Conservation (phyloP, 352 stramenopile genomes). For the Globisporangium irregulare region DNA sequence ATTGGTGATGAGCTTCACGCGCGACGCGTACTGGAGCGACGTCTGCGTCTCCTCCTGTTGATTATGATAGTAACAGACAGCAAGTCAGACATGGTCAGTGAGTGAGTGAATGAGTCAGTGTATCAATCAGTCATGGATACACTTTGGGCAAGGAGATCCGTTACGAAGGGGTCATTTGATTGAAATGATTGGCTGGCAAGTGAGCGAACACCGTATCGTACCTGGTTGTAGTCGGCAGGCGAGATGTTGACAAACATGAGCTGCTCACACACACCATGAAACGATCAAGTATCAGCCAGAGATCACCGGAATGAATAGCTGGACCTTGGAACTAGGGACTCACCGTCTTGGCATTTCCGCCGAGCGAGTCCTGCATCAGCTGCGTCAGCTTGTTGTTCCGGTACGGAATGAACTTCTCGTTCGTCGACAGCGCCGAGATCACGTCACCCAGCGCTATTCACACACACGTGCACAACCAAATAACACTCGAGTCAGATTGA, state of each 20-base stretch:
- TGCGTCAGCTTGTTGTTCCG: constrained; percentile 94
- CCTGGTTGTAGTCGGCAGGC: constrained; percentile 87
- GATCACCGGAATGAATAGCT: background rate
- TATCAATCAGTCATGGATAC: constrained; percentile 6
- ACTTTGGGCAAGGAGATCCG: background rate
- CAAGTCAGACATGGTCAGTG: background rate
- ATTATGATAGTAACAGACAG: background rate
- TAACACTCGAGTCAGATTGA: background rate
- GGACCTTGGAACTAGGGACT: background rate
- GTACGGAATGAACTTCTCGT: constrained; percentile 94
- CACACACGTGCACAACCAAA: background rate
- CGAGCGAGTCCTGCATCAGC: constrained; percentile 92
- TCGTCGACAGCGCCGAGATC: constrained; percentile 87
- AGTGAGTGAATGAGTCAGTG: constrained; percentile 7
- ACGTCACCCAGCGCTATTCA: constrained; percentile 85
- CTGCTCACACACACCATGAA: constrained; percentile 18
- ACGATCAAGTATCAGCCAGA: background rate
- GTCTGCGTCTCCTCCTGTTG: constrained; percentile 79
- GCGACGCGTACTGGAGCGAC: constrained; percentile 76
- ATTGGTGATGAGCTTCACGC: constrained; percentile 89
- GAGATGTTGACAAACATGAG: constrained; percentile 92
- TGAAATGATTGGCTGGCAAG: constrained; percentile 5
- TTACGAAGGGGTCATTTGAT: background rate
- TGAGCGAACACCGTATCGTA: constrained; percentile 15
- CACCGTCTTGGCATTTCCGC: constrained; percentile 92